Evolutionary conservation across 805 yeast genomes (phyloP), one percentile per base, ranked within the genome.

Genomic region (Millerago galiae): DNA sequence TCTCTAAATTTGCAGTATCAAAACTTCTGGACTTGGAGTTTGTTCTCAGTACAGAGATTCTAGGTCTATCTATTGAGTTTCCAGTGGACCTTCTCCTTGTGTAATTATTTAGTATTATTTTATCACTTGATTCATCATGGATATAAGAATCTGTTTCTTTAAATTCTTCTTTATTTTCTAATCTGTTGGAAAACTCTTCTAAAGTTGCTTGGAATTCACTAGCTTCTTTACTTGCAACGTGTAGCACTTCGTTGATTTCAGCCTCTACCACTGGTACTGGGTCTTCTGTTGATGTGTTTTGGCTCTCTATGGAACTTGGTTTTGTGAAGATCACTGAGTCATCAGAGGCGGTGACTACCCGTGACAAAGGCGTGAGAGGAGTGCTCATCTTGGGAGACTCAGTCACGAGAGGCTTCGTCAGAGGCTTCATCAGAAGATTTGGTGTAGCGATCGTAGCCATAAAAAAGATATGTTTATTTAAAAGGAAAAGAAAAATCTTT

Each of bases 1-100:
- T 65, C 52, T 79, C 83, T 30, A 58, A 46, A 1, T 65, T 57
- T 6, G 70, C 68, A 11, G 67, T 56, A 32, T 66, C 71, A n/a
- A 66, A 50, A 34, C 54, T 55, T 34, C 38, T 37, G 7, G 41
- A 35, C 38, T 55, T 62, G 18, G 61, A 43, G 14, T 15, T 14
- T 1, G 14, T 51, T 45, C 21, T 31, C 11, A 15, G 12, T 31
- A 16, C 12, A 4, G 34, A 31, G n/a, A 16, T 29, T n/a, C 32
- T 29, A n/a, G 32, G 34, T 13, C 37, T 10, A 13, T 15, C 17
- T 17, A 32, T 8, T 26, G 29, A 40, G 17, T 49, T 40, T 37
- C 45, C 48, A 5, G 52, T 48, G 11, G 44, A 42, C 9, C 50
- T 40, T 36, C 52, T 35, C 45, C 52, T 49, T 3, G 51, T 49